Base-by-base conservation (phyloP, 352 stramenopile species). In the Phytopythium ostracodes region DNA sequence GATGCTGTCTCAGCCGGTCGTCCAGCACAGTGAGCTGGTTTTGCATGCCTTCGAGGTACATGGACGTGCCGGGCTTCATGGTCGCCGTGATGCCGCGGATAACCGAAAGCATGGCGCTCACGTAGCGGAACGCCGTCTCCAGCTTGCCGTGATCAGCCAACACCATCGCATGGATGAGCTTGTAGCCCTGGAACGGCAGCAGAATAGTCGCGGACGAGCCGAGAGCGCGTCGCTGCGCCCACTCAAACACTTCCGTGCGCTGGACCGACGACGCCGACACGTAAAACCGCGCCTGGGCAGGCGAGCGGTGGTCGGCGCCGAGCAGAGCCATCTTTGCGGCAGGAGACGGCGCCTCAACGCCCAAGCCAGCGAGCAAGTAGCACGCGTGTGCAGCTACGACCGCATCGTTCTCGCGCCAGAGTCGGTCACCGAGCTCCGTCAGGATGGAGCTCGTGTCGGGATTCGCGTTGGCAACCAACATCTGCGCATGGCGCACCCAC, bases 131-230 rank as follows among this genome's bases (percentile, higher is more conserved):
- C 22, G 87, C 73, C 17, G 79, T 87, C 59, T 94, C 85, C 12
- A 92, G 66, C 66, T 91, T 92, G 36, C 87, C 87, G 63, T 91
- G 79, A 64, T 96, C 87, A 0, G 85, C 87, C 31, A 96, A 63
- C 29, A 92, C 70, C 82, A 94, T 93, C 25, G 88, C 82, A 59
- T 96, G 90, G 58, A 96, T 94, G 36, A 95, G 70, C 64, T 96
- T 96, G 74, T 95, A 96, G 24, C 86, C 88, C 62, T 96, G 88
- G 67, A 95, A 94, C 27, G 88, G 80, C 54, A 96, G 87, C 76
- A 92, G 82, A 56, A 80, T 75, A 24, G 77, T 84, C 22, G 70
- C 63, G 10, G 66, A 72, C 24, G 62, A 51, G 20, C 68, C 71
- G 60, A 79, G 82, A 17, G 82, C 68, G 20, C 76, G 75, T 64